Evolutionary conservation across 2,329 filamentous ascomycete species (phyloP), one percentile per base, ranked within the genome.

Genomic region (Aureobasidium pullulans): DNA sequence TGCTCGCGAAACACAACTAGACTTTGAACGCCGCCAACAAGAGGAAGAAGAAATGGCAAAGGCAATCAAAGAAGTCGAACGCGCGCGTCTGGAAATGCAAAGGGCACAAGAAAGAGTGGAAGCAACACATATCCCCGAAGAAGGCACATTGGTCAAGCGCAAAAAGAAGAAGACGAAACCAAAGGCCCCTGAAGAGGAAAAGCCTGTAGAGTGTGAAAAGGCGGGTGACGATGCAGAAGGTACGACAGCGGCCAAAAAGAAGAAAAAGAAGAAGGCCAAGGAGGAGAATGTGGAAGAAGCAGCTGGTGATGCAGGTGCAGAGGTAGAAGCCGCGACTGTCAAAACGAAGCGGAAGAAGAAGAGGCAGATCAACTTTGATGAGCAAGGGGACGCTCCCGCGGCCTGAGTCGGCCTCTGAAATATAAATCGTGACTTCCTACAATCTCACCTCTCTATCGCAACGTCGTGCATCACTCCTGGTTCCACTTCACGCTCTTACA

Each of bases 21-120:
- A 88, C 60, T 79, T 84, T 53, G 88, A 90, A 67, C 79, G 80
- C 56, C 83, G 86, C 64, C 82, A 87, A 69, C 83, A 82, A 15
- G 90, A 96, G 68, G 91, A 96, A 62, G 85, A 84, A 1, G 92
- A 96, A 73, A 96, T 96, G 90, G 85, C 84, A 46, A 85, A 84
- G 67, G 94, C 93, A 8, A 85, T 96, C 79, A 86, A 87, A 71
- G 89, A 96, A 71, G 89, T 99, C 3, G 93, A 97, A 76, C 81
- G 86, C 54, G 76, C 95, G 61, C 81, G 94, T 56, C 77, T 96
- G 60, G 90, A 96, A 74, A 96, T 97, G 91, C 89, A 92, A 74
- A 78, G 88, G 60, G 86, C 85, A 39, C 89, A 87, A 66, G 89
- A 92, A 74, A 78, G 87, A 59, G 85, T 92, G 39, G 82, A 88